A percentile compares a stretch with the other conserved stretches of the same genome.
Evolutionary conservation across 2,329 filamentous ascomycete genomes (phyloP).

Genomic region (Delphinella strobiligena): DNA sequence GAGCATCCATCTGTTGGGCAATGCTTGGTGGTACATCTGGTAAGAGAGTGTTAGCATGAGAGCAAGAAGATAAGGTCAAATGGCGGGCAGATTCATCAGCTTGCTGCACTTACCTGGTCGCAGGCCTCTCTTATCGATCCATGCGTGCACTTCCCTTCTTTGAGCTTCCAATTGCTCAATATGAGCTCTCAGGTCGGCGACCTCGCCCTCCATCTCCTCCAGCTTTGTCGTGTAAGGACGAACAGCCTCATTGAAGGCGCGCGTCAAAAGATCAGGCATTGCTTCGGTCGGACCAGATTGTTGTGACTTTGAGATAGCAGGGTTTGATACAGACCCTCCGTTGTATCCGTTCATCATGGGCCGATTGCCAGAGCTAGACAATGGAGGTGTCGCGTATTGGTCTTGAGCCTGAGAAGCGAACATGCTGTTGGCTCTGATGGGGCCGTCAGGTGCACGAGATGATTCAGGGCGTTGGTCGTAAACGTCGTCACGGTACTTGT

Average conservation of each 20-base stretch:
- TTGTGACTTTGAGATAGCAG: neutral
- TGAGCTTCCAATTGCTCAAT: constrained; percentile 40
- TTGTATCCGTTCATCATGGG: constrained; percentile 14
- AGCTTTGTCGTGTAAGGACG: constrained; percentile 42
- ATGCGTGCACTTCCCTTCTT: constrained; percentile 39
- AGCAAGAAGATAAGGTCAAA: neutral
- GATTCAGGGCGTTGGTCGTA: constrained; percentile 26
- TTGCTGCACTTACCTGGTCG: constrained; percentile 35
- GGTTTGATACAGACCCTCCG: constrained; percentile 1
- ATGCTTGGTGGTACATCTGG: constrained; percentile 40
- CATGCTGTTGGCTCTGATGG: constrained; percentile 28
- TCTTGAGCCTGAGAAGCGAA: constrained; percentile 22
- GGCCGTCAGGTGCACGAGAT: constrained; percentile 19
- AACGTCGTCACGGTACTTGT: constrained; percentile 29
- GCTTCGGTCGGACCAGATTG: constrained; percentile 24
- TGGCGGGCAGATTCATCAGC: neutral
- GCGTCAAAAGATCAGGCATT: constrained; percentile 38
- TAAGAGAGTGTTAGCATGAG: constrained; percentile 6
- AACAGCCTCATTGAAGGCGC: constrained; percentile 42
- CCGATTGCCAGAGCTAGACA: constrained; percentile 7
- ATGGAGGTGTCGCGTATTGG: constrained; percentile 8
- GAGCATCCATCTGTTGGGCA: constrained; percentile 40
- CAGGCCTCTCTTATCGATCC: constrained; percentile 44
- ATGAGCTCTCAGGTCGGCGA: constrained; percentile 37
- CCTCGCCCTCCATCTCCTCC: constrained; percentile 38